phyloP scores from a whole-genome alignment of 2,329 filamentous ascomycete genomes.

The Phialophora verrucosa region DNA sequence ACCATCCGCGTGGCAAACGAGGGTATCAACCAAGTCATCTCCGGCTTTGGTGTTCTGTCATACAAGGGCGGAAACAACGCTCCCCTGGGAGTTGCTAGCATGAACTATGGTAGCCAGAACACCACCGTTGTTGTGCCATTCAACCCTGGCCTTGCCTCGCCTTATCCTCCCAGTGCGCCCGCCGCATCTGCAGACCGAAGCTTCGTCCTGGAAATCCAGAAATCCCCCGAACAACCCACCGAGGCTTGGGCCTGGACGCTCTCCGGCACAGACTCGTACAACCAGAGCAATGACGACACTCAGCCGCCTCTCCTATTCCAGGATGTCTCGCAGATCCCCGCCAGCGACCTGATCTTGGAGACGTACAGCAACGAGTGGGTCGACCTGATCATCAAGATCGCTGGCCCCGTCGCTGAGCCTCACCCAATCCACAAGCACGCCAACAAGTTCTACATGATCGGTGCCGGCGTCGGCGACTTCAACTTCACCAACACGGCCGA shows the following conservation, averaged over 20 bases:
- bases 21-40: slow-evolving; percentile 60
- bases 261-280: slow-evolving; percentile 51
- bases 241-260: slow-evolving; percentile 61
- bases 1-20: slow-evolving; percentile 58
- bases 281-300: slow-evolving; percentile 48
- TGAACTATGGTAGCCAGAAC: slow-evolving; percentile 58
- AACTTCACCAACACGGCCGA: slow-evolving; percentile 61
- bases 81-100: slow-evolving; percentile 50
- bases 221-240: slow-evolving; percentile 41
- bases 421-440: slow-evolving; percentile 71
- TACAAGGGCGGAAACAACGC: slow-evolving; percentile 43
- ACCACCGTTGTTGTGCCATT: slow-evolving; percentile 52
- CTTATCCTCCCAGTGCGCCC: slow-evolving; percentile 57
- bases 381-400: slow-evolving; percentile 60
- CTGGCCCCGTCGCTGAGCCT: slow-evolving; percentile 55
- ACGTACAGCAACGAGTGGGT: slow-evolving; percentile 60
- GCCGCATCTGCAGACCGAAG: slow-evolving; percentile 54
- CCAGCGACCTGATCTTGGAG: slow-evolving; percentile 57
- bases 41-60: slow-evolving; percentile 58
- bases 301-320: slow-evolving; percentile 55
- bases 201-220: slow-evolving; percentile 46
- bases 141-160: slow-evolving; percentile 50
- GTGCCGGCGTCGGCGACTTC: slow-evolving; percentile 58
- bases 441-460: slow-evolving; percentile 65
- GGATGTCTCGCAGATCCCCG: slow-evolving; percentile 45